A percentile compares a stretch with the other conserved stretches of the same genome.
phyloP scores from a whole-genome alignment of 2,329 filamentous ascomycete genomes.

The Claviceps digitariae region DNA sequence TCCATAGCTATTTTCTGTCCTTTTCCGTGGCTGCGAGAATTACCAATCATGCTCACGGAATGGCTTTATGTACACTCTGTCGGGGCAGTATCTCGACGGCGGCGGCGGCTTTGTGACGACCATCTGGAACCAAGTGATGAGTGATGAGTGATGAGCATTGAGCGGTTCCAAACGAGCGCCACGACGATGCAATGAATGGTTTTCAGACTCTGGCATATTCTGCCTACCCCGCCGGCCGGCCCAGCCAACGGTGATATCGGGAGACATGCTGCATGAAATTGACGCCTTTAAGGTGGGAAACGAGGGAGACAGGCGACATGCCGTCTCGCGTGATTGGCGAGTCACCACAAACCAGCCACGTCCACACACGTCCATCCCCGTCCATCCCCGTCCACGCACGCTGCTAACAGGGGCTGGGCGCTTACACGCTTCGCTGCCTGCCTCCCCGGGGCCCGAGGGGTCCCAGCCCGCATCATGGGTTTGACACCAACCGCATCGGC shows the following conservation, averaged over 20 bases:
- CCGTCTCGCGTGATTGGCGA: constrained; percentile 17
- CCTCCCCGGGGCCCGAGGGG: not conserved
- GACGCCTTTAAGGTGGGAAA: constrained; percentile 12
- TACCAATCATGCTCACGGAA: not conserved
- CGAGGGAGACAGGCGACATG: constrained; percentile 15
- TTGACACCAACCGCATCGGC: too few species aligned
- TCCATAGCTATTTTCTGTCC: not conserved
- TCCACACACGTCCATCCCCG: not conserved
- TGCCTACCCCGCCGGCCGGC: constrained; percentile 4
- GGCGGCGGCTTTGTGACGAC: not conserved
- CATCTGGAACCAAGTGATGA: not conserved
- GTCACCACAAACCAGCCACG: not conserved
- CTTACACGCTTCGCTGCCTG: constrained; percentile 12
- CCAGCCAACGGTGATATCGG: constrained; percentile 4
- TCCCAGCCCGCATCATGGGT: constrained; percentile 1
- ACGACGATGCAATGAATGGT: not conserved
- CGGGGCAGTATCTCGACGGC: not conserved
- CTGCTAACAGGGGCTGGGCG: constrained; percentile 11
- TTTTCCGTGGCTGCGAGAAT: too few species aligned
- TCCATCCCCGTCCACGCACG: not conserved
- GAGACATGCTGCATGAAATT: constrained; percentile 13
- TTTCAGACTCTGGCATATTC: not conserved
- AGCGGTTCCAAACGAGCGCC: not conserved
- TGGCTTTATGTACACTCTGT: not conserved
- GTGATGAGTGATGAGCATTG: not conserved